These are phyloP conservation scores for Boletus vermiculosoides DNA, from an alignment of 768 basidiomycete genomes.

Conservation along the genomic window DNA sequence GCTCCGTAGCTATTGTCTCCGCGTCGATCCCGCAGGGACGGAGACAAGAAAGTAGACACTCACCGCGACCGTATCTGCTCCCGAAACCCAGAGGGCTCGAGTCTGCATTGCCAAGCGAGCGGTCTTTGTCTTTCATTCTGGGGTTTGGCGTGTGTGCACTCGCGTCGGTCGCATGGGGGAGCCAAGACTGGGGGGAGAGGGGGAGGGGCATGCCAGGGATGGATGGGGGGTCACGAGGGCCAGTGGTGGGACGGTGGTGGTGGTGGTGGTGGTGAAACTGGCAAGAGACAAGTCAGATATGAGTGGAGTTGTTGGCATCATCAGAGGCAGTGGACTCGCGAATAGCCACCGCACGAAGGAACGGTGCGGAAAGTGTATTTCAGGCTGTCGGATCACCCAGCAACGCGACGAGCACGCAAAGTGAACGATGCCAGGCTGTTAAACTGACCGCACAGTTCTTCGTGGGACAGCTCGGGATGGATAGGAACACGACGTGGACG, in stretches of 20 bases:
- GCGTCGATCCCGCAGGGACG: constrained; percentile 3
- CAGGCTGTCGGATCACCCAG: constrained; percentile 6
- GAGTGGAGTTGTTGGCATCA: constrained; percentile 3
- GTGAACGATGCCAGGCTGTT: neutral
- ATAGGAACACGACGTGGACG: neutral
- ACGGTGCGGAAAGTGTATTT: neutral
- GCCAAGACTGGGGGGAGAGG: constrained; percentile 21
- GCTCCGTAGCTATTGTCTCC: neutral
- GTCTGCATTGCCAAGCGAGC: constrained; percentile 7
- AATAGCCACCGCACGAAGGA: constrained; percentile 14
- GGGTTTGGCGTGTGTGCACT: neutral
- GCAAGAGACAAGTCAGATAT: constrained; percentile 6
- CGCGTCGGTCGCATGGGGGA: constrained; percentile 6
- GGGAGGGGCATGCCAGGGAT: constrained; percentile 16
- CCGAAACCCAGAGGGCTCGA: constrained; percentile 8
- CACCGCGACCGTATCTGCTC: constrained; percentile 10
- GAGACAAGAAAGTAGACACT: constrained; percentile 7
- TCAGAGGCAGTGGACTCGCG: constrained; percentile 22
- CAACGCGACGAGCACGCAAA: neutral
- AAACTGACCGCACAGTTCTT: constrained; percentile 1
- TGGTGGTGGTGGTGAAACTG: constrained; percentile 14
- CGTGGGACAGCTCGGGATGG: constrained; percentile 8
- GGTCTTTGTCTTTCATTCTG: constrained; percentile 20
- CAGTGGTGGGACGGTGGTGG: neutral
- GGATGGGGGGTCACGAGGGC: neutral